These are phyloP conservation scores for Sporothrix globosa DNA, from an alignment of 2,329 filamentous ascomycete species.

Conservation along the genomic window DNA sequence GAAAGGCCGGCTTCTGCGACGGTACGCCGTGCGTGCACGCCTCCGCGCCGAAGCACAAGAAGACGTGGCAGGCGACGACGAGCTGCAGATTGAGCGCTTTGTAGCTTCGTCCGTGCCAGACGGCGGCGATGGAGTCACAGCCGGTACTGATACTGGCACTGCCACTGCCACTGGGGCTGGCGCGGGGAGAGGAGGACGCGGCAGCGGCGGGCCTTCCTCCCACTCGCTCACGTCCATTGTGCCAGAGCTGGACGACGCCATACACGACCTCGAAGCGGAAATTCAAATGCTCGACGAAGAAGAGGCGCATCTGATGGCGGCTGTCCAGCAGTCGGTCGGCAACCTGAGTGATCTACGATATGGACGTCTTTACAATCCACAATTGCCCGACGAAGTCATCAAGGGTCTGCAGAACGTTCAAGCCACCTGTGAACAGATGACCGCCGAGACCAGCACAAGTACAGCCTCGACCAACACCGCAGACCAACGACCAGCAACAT, in stretches of 20 bases:
- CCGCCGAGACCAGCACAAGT: not conserved
- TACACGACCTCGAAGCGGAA: constrained; percentile 67
- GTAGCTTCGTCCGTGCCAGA: constrained; percentile 48
- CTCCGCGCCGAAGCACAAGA: constrained; percentile 55
- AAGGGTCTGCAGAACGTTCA: constrained; percentile 67
- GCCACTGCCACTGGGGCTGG: too few relatives aligned
- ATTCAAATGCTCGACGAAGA: constrained; percentile 68
- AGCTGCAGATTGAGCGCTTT: constrained; percentile 65
- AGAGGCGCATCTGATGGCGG: constrained; percentile 60
- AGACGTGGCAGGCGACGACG: constrained; percentile 64
- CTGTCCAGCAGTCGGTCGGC: constrained; percentile 68
- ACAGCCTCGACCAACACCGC: not conserved
- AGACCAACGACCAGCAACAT: constrained; percentile 2
- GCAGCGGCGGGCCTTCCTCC: constrained; percentile 32
- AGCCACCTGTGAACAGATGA: constrained; percentile 58
- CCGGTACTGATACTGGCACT: too few relatives aligned
- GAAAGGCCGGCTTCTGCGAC: constrained; percentile 60
- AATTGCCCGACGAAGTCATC: constrained; percentile 67
- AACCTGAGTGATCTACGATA: constrained; percentile 81
- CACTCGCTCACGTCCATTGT: constrained; percentile 69
- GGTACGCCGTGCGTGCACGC: constrained; percentile 59
- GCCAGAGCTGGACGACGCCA: constrained; percentile 69
- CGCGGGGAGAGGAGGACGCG: too few relatives aligned
- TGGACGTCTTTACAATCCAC: constrained; percentile 69
- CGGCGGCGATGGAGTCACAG: not conserved